Base-by-base conservation (phyloP, 169 alveolate genomes). In the Neospora caninum region DNA sequence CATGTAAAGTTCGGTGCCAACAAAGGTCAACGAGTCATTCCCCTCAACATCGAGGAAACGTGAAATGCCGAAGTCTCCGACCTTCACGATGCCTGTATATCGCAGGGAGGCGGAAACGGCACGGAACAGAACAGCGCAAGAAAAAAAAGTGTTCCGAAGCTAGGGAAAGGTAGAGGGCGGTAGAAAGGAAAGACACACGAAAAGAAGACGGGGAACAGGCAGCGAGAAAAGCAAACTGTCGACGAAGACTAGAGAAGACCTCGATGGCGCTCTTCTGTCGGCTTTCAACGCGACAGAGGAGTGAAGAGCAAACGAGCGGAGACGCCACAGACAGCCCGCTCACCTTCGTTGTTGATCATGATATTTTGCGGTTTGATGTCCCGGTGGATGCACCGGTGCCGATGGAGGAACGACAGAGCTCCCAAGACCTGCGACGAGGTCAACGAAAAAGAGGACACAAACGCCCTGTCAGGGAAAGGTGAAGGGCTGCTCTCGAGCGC, bases 351-450 rank as follows among this genome's bases (percentile, higher is more conserved):
- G 83, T 41, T 88, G 84, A 58, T 34, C 42, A 88, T 13, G 9
- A 88, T 88, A 39, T 88, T 88, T 38, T 54, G 92, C 39, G 92
- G 92, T 64, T 88, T 88, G 58, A 88, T 39, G 83, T 88, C 92
- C 42, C 92, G 80, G 64, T 88, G 92, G 9, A 88, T 10, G 53
- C 53, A 34, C 25, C 58, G 84, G 31, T 88, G 82, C 83, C 54
- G 69, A 54, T 88, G 92, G 16, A 88, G 92, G 49, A 88, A 88
- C 82, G 82, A 18, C 41, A 88, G 92, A 18, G 82, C 92, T 25
- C 25, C 83, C 42, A 88, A 58, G 38, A 64, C 38, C 92, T 88
- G 92, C 92, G 34, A 27, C 49, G 36, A 13, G 13, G 22, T 4
- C 58, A 49, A 13, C 58, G 13, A 4, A 4, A 13, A 49, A 49